These are phyloP conservation scores for Ceratobasidium sp. DNA, from an alignment of 1,284 basidiomycete genomes.

Conservation along the genomic window DNA sequence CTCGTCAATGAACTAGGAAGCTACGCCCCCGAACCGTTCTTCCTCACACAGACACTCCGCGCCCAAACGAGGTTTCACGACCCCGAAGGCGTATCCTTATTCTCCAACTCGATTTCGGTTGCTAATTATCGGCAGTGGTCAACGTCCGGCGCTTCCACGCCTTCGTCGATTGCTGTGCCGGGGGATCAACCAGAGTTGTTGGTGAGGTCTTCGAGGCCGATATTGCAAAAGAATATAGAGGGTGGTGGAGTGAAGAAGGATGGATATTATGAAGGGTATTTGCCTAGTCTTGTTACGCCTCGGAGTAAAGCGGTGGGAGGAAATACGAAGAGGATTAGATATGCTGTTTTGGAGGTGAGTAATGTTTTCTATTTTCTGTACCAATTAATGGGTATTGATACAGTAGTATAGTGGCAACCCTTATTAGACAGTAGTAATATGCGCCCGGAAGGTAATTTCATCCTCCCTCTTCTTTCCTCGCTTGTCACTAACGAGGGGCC, in stretches of 20 bases:
- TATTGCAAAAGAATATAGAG: conserved; percentile 1
- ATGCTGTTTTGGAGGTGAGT: conserved; percentile 76
- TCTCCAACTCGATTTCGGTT: conserved; percentile 72
- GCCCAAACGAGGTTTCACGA: conserved; percentile 86
- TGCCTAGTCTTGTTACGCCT: conserved; percentile 78
- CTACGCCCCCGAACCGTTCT: conserved; percentile 86
- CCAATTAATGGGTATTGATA: no score
- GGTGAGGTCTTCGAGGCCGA: conserved; percentile 74
- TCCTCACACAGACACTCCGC: conserved; percentile 78
- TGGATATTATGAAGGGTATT: conserved; percentile 67
- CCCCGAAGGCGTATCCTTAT: conserved; percentile 77
- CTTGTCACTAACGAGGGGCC: conserved; percentile 45
- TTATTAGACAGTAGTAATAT: conserved; percentile 88
- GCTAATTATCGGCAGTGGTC: conserved; percentile 73
- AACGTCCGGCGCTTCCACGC: not conserved
- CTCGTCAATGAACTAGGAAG: conserved; percentile 68
- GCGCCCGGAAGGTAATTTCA: conserved; percentile 66
- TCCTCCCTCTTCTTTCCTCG: not conserved
- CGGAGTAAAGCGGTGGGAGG: conserved; percentile 66
- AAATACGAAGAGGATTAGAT: conserved; percentile 72
- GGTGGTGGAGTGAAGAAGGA: conserved; percentile 52
- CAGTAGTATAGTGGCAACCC: conserved; percentile 70
- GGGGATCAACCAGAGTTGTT: conserved; percentile 57
- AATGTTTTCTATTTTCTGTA: no score
- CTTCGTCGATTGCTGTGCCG: no score